These are phyloP conservation scores for Bipolaris gigantea DNA, from an alignment of 2,329 filamentous ascomycete species.

Conservation along the genomic window DNA sequence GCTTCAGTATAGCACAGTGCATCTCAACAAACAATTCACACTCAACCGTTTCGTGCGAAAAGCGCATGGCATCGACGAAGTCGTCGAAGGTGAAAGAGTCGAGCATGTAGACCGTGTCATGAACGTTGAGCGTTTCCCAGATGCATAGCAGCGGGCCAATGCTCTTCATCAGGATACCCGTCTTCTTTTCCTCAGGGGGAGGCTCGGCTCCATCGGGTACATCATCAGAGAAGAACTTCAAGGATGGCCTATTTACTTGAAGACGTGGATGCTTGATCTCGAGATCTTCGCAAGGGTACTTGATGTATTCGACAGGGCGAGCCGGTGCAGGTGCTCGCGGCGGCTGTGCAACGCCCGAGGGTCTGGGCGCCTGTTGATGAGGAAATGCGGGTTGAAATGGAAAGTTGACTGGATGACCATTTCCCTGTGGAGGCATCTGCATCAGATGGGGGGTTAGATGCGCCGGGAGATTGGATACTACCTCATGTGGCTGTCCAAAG, in stretches of 20 bases:
- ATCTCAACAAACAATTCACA: conserved; percentile 88
- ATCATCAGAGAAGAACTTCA: conserved; percentile 77
- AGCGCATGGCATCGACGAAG: conserved; percentile 83
- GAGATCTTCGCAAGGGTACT: conserved; percentile 94
- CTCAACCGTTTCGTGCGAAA: conserved; percentile 70
- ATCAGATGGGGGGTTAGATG: conserved; percentile 24
- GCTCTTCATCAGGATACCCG: conserved; percentile 75
- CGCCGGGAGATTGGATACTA: conserved; percentile 22
- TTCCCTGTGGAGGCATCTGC: conserved; percentile 22
- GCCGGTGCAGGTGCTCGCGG: conserved; percentile 56
- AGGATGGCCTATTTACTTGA: conserved; percentile 66
- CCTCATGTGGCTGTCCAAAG: conserved; percentile 10
- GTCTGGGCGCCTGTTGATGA: conserved; percentile 44
- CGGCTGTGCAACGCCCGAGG: conserved; percentile 49
- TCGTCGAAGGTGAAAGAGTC: conserved; percentile 99
- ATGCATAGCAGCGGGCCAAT: conserved; percentile 85
- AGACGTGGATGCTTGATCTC: conserved; percentile 71
- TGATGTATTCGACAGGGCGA: conserved; percentile 61
- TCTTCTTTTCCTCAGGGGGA: conserved; percentile 42
- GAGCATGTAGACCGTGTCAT: conserved; percentile 88
- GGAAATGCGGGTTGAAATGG: conserved; percentile 46
- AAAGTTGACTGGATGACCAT: conserved; percentile 25
- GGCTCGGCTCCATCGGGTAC: conserved; percentile 45
- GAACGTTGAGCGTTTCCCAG: conserved; percentile 98
- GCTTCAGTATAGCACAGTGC: conserved; percentile 87